These are phyloP conservation scores for Apodospora peruviana DNA, from an alignment of 495 filamentous ascomycete species.

Conservation along the genomic window DNA sequence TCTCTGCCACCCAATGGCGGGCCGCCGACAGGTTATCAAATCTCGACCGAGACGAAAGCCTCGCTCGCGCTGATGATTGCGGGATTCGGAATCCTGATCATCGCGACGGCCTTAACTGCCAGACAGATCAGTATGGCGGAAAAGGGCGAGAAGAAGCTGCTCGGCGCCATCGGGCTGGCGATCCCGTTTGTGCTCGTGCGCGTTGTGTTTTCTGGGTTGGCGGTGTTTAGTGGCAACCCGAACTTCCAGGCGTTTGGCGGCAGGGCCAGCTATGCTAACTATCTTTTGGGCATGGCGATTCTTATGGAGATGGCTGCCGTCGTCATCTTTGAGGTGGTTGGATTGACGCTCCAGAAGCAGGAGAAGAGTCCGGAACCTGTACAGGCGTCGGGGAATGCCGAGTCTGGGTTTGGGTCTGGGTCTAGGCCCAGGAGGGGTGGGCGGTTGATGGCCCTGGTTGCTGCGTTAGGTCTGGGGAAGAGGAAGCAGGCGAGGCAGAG, in stretches of 20 bases:
- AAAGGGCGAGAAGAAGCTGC: conserved; percentile 28
- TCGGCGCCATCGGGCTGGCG: conserved; percentile 23
- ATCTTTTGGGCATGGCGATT: conserved; percentile 26
- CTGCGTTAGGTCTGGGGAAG: not conserved
- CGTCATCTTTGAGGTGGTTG: conserved; percentile 24
- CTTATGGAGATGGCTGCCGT: conserved; percentile 35
- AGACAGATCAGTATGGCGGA: conserved; percentile 17
- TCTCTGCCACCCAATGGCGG: conserved; percentile 7
- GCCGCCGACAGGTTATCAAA: not conserved
- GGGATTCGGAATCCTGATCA: conserved; percentile 19
- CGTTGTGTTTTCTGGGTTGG: conserved; percentile 25
- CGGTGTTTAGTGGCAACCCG: conserved; percentile 17
- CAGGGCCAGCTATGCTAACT: conserved; percentile 14
- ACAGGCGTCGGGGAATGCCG: too few relatives aligned
- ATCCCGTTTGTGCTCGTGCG: conserved; percentile 36
- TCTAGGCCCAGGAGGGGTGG: not conserved
- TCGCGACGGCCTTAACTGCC: conserved; percentile 17
- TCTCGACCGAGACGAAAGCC: conserved; percentile 20
- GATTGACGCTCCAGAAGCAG: conserved; percentile 22
- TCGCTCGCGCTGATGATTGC: conserved; percentile 24
- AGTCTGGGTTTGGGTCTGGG: not conserved
- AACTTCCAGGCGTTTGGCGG: conserved; percentile 24
- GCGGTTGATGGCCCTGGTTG: too few relatives aligned
- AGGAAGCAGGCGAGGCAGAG: not conserved
- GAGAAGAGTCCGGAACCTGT: not conserved